phyloP scores from a whole-genome alignment of 352 stramenopile genomes.

The Phytophthora ohioensis region DNA sequence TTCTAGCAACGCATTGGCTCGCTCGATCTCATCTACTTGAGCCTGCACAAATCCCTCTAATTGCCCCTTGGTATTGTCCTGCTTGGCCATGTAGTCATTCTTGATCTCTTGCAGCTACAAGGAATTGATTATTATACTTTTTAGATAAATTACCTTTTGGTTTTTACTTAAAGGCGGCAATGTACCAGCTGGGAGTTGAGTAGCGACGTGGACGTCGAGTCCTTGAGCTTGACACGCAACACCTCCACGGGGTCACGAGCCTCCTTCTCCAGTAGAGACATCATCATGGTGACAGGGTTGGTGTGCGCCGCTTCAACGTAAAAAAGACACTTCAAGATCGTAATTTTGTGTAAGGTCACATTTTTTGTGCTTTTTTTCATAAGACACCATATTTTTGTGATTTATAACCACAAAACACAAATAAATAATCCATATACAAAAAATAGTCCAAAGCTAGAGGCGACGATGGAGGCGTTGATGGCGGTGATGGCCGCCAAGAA shows the following conservation, averaged over 20 bases:
- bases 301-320: constrained; percentile 15
- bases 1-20: constrained; percentile 73
- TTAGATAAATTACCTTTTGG: background rate
- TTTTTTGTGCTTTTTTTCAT: no score
- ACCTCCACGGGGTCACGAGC: constrained; percentile 85
- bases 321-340: constrained; percentile 18
- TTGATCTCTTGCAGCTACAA: constrained; percentile 86
- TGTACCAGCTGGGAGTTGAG: constrained; percentile 82
- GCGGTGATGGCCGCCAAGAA: constrained; percentile 86
- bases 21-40: constrained; percentile 88
- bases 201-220: constrained; percentile 82
- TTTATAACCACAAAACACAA: constrained; percentile 3
- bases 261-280: constrained; percentile 87
- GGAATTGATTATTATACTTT: background rate
- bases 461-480: constrained; percentile 74
- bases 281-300: constrained; percentile 47
- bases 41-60: constrained; percentile 77
- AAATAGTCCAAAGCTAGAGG: constrained; percentile 8
- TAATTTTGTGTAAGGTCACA: background rate
- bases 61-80: constrained; percentile 79
- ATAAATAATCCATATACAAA: background rate
- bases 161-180: background rate
- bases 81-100: constrained; percentile 75
- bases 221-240: constrained; percentile 83
- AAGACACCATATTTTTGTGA: no score